phyloP scores from a whole-genome alignment of 2,329 filamentous ascomycete species.

The Curvularia eragrostidis region DNA sequence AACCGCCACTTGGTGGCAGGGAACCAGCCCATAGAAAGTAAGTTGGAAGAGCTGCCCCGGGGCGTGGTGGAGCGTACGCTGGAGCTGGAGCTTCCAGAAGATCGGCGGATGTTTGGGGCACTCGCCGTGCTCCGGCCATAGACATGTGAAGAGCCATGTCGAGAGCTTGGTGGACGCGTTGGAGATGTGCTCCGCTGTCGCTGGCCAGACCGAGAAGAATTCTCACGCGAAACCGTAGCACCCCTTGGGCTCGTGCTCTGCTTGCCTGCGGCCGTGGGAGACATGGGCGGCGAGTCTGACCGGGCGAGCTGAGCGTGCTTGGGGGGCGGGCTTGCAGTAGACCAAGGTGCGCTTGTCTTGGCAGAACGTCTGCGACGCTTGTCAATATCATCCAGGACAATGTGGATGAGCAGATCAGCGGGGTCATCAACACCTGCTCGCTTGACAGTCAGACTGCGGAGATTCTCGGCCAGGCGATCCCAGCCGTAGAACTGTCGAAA shows the following conservation, averaged over 20 bases:
- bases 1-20: constrained; percentile 94
- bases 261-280: constrained; percentile 47
- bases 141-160: constrained; percentile 69
- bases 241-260: constrained; percentile 59
- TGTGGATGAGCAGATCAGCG: constrained; percentile 86
- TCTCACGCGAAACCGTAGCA: constrained; percentile 63
- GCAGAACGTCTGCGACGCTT: constrained; percentile 86
- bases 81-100: constrained; percentile 93
- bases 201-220: constrained; percentile 51
- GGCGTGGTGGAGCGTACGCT: constrained; percentile 63
- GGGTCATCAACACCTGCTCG: constrained; percentile 88
- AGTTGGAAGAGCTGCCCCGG: constrained; percentile 76
- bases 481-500: constrained; percentile 97
- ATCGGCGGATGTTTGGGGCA: constrained; percentile 76
- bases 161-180: constrained; percentile 74
- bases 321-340: constrained; percentile 65
- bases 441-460: constrained; percentile 87
- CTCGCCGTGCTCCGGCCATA: constrained; percentile 63
- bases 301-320: constrained; percentile 71
- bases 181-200: constrained; percentile 82
- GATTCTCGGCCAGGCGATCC: constrained; percentile 90
- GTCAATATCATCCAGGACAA: constrained; percentile 96
- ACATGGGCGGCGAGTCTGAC: constrained; percentile 67
- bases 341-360: constrained; percentile 78
- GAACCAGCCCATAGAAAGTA: constrained; percentile 73